These are phyloP conservation scores for Phylloporus sp. DNA, from an alignment of 768 basidiomycete species.

Conservation along the genomic window DNA sequence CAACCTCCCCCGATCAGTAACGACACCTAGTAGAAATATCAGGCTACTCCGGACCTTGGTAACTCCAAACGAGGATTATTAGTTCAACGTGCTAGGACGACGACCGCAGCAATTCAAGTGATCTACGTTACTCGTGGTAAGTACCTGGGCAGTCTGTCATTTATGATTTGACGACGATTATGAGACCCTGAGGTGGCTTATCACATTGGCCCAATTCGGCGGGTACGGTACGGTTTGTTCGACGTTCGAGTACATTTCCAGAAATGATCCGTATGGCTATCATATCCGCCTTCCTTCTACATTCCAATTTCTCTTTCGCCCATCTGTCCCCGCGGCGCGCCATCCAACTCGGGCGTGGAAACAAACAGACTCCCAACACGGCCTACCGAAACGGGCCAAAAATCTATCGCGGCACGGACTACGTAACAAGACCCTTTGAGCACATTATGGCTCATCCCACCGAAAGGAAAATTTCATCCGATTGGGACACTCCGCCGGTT, in stretches of 20 bases:
- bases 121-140: background rate
- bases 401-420: slow-evolving; percentile 8
- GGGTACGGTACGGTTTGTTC: slow-evolving; percentile 1
- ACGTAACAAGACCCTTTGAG: slow-evolving; percentile 28
- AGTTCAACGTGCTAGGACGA: background rate
- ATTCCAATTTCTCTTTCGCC: slow-evolving; percentile 7
- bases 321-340: slow-evolving; percentile 22
- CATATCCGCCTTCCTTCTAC: slow-evolving; percentile 9
- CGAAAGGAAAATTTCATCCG: slow-evolving; percentile 12
- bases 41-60: background rate
- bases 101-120: background rate
- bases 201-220: slow-evolving; percentile 6
- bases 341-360: slow-evolving; percentile 8
- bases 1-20: background rate
- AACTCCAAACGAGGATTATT: background rate
- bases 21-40: background rate
- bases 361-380: background rate
- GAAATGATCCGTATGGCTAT: slow-evolving; percentile 6
- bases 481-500: slow-evolving; percentile 4
- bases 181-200: slow-evolving; percentile 14
- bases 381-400: slow-evolving; percentile 10
- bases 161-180: slow-evolving; percentile 1
- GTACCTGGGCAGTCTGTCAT: background rate
- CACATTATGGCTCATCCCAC: slow-evolving; percentile 7
- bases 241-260: background rate